phyloP scores from a whole-genome alignment of 768 basidiomycete species.

The Pholiota molesta region DNA sequence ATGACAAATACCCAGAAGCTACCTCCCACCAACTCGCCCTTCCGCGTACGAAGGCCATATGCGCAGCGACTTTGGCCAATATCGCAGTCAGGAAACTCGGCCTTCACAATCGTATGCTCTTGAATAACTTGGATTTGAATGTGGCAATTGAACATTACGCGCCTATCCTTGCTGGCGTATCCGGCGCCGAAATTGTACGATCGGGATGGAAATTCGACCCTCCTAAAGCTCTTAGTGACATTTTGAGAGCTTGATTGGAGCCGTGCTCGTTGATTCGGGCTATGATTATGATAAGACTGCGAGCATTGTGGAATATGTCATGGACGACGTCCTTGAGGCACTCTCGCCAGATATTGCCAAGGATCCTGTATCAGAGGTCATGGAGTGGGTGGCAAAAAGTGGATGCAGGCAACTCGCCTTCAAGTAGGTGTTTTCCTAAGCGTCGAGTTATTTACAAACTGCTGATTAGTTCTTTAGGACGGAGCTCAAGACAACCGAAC shows the following conservation, averaged over 20 bases:
- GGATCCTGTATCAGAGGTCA: slow-evolving; percentile 76
- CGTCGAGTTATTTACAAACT: background rate
- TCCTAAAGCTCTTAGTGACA: slow-evolving; percentile 84
- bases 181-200: slow-evolving; percentile 62
- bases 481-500: slow-evolving; percentile 20
- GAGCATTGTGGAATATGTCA: slow-evolving; percentile 58
- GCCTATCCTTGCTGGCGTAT: slow-evolving; percentile 56
- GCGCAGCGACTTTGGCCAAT: slow-evolving; percentile 71
- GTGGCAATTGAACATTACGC: slow-evolving; percentile 63
- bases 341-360: slow-evolving; percentile 61
- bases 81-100: slow-evolving; percentile 65
- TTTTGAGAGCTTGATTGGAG: slow-evolving; percentile 87
- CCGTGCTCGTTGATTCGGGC: slow-evolving; percentile 78
- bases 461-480: slow-evolving; percentile 17
- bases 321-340: slow-evolving; percentile 66
- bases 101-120: slow-evolving; percentile 71
- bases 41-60: slow-evolving; percentile 72
- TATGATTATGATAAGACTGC: slow-evolving; percentile 74
- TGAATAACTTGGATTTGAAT: slow-evolving; percentile 70
- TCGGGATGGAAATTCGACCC: slow-evolving; percentile 84
- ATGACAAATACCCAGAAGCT: slow-evolving; percentile 66
- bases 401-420: slow-evolving; percentile 53
- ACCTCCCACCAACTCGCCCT: slow-evolving; percentile 79
- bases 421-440: slow-evolving; percentile 24
- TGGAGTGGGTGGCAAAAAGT: slow-evolving; percentile 61